A percentile compares a stretch with the other conserved stretches of the same genome.
phyloP scores from a whole-genome alignment of 2,329 filamentous ascomycete genomes.

The Nothopassalora personata region DNA sequence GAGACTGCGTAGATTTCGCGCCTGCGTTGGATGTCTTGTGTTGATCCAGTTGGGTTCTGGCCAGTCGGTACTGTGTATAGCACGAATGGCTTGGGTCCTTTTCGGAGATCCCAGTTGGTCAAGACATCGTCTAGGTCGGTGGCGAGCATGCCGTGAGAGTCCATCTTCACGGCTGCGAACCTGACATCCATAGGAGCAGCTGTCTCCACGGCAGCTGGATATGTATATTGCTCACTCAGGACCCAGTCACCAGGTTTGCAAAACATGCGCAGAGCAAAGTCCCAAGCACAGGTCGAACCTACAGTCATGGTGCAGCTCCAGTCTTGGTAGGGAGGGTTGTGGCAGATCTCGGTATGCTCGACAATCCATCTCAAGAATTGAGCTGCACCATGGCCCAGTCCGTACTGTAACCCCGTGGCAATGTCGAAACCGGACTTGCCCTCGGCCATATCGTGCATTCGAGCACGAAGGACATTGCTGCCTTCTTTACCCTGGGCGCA shows the following conservation, averaged over 20 bases:
- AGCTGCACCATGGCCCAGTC: constrained; percentile 76
- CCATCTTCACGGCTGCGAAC: constrained; percentile 58
- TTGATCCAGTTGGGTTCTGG: constrained; percentile 87
- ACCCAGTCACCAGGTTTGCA: constrained; percentile 69
- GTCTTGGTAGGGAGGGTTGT: constrained; percentile 80
- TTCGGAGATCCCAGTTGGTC: constrained; percentile 58
- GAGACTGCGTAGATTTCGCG: constrained; percentile 70
- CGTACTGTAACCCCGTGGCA: constrained; percentile 86
- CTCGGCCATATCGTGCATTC: constrained; percentile 75
- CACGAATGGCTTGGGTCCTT: constrained; percentile 60
- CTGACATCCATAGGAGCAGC: constrained; percentile 58
- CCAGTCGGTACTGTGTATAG: constrained; percentile 73
- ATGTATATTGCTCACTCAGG: constrained; percentile 86
- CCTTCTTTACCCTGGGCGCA: constrained; percentile 62
- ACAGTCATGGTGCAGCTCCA: constrained; percentile 81
- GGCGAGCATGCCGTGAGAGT: constrained; percentile 60
- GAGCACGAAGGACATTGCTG: constrained; percentile 59
- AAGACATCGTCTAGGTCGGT: constrained; percentile 58
- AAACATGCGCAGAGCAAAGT: constrained; percentile 79
- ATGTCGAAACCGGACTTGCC: constrained; percentile 66
- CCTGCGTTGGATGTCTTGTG: constrained; percentile 63
- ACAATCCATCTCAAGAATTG: constrained; percentile 87
- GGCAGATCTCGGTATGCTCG: constrained; percentile 90
- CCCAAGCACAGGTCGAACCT: constrained; percentile 79
- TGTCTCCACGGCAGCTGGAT: constrained; percentile 68